Evolutionary conservation across 2,329 filamentous ascomycete species (phyloP), one percentile per base, ranked within the genome.

Genomic region (Colletotrichum nymphaeae): DNA sequence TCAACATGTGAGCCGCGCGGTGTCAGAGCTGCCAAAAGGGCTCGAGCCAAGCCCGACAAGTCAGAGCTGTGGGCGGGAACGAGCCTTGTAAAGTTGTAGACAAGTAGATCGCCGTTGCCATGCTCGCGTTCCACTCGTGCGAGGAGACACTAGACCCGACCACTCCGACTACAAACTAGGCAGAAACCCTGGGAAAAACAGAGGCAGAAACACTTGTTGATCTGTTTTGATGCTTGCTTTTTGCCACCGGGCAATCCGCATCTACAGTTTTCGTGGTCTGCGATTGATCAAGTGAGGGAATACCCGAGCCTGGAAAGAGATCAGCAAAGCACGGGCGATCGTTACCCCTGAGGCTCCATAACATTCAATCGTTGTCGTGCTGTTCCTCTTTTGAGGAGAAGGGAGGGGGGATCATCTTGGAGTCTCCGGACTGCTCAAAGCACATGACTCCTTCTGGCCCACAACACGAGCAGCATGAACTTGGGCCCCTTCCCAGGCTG

Each of bases 241-340:
- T 26, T 26, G 30, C 5, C n/a, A 37, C 30, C 1, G 24, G 28
- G n/a, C 46, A 19, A 63, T 53, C 46, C 62, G 46, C 46, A 53
- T 19, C 28, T 52, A n/a, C 22, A n/a, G 46, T 53, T 53, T 49
- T 49, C 42, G 42, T n/a, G 42, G 42, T 22, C 42, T 49, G 42
- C 42, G 19, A n/a, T 49, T 49, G 42, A 49, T 53, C n/a, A 14
- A 22, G 42, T 24, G 30, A 53, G 42, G 12, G 30, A 37, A 32
- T 19, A 4, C n/a, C 28, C 8, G 30, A 53, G 46, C 28, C 62
- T 37, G n/a, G 46, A 22, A 58, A 30, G 11, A 14, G 55, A 66
- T 60, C 30, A 49, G 67, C 56, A 63, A 35, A 14, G 26, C n/a
- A 46, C 28, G 69, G 63, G 14, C 32, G 56, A 72, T 68, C 56